Evolutionary conservation across 139 green algal genomes (phyloP), one percentile per base, ranked within the genome.

Genomic region (Chlorella sp.): DNA sequence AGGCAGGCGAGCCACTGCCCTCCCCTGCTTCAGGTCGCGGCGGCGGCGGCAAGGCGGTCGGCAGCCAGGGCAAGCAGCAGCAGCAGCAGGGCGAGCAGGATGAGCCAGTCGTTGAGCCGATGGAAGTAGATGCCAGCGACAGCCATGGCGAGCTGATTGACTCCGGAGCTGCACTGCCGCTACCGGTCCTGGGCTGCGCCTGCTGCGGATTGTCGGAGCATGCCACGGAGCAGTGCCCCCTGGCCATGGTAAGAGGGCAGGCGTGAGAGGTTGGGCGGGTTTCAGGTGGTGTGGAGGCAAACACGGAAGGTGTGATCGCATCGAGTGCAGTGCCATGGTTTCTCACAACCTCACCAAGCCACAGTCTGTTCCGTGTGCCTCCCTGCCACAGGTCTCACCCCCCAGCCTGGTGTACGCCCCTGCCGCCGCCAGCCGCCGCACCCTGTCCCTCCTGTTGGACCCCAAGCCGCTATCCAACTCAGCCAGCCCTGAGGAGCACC

Each of bases 211-310:
- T 81, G 68, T 65, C 54, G 9, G 44, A 44, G 14, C 81, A 86
- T 41, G 38, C 28, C 51, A 74, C n/a, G 13, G 70, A 80, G 26
- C 72, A 86, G 17, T 86, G 81, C 81, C 70, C 73, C 28, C 81
- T 86, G 30, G 70, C 81, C 17, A 41, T 62, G 51, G 51, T 60
- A 16, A 24, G 51, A 54, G 46, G 46, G 46, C 8, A 54, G 7
- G 46, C 11, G 46, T 54, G n/a, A n/a, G n/a, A n/a, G n/a, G n/a
- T n/a, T n/a, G n/a, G n/a, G n/a, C n/a, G n/a, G n/a, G n/a, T n/a
- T n/a, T n/a, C n/a, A n/a, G n/a, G n/a, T n/a, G n/a, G n/a, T n/a
- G n/a, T n/a, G n/a, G n/a, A n/a, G n/a, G n/a, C n/a, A n/a, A n/a
- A n/a, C n/a, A n/a, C n/a, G n/a, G n/a, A n/a, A n/a, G n/a, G n/a